Conservation (phyloP, 2,329 filamentous ascomycete genomes). For the Beauveria scarabaeidicola region DNA sequence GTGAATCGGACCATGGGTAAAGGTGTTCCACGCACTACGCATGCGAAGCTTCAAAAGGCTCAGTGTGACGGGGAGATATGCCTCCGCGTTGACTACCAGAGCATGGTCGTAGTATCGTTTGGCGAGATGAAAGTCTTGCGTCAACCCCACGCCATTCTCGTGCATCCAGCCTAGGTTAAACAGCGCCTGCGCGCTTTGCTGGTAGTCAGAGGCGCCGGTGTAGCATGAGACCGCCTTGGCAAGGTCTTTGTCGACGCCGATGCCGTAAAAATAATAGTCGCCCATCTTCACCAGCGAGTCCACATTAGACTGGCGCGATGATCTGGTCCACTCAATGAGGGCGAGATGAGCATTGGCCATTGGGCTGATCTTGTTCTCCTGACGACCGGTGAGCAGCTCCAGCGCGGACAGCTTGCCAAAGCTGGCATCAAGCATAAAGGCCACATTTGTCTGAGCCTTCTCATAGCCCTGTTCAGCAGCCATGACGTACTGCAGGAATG, state of each 20-base stretch:
- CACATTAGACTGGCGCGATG: constrained; percentile 84
- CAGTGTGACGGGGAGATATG: constrained; percentile 85
- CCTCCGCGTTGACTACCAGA: constrained; percentile 82
- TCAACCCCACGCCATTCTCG: constrained; percentile 86
- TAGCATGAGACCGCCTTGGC: constrained; percentile 93
- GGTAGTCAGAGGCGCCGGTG: constrained; percentile 79
- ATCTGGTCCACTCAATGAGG: constrained; percentile 90
- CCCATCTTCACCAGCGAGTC: constrained; percentile 97
- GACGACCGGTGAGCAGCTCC: constrained; percentile 33
- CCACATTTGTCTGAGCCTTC: constrained; percentile 80
- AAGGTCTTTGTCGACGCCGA: constrained; percentile 62
- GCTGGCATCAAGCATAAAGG: constrained; percentile 71
- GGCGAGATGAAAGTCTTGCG: constrained; percentile 93
- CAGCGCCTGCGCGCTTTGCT: constrained; percentile 87
- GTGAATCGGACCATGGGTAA: constrained; percentile 85
- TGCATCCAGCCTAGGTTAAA: constrained; percentile 99
- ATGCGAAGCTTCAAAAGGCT: constrained; percentile 77
- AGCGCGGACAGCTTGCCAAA: constrained; percentile 37
- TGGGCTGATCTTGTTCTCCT: constrained; percentile 24
- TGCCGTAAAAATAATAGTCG: constrained; percentile 85
- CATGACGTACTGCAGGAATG: constrained; percentile 74
- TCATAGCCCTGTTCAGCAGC: constrained; percentile 92
- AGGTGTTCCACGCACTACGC: constrained; percentile 87
- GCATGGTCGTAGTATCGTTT: constrained; percentile 95
- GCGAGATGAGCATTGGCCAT: constrained; percentile 54